These are phyloP conservation scores for Neurospora sp. DNA, from an alignment of 495 filamentous ascomycete species.

Conservation along the genomic window DNA sequence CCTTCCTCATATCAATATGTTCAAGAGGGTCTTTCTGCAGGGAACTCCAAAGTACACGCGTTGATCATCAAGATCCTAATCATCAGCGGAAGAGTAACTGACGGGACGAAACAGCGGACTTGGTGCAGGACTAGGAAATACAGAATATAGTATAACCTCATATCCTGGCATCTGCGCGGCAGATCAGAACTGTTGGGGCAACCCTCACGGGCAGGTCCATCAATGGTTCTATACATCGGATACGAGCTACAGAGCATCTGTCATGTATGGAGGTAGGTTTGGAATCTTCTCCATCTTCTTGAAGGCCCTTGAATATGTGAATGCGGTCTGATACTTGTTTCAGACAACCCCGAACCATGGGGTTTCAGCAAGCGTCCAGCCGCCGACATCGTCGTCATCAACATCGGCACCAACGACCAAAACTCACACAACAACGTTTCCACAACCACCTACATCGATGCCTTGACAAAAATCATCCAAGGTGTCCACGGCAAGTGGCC, in stretches of 20 bases:
- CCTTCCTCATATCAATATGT: neutral
- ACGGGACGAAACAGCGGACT: constrained; percentile 25
- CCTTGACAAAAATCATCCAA: constrained; percentile 49
- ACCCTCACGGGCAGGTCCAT: constrained; percentile 42
- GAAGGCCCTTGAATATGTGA: neutral
- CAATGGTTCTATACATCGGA: constrained; percentile 61
- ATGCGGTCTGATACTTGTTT: neutral
- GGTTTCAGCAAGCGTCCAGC: constrained; percentile 48
- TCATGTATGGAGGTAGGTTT: constrained; percentile 38
- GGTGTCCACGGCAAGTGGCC: constrained; percentile 53
- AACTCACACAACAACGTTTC: constrained; percentile 50
- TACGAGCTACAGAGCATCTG: constrained; percentile 38
- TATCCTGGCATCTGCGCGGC: constrained; percentile 52
- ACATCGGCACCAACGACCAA: constrained; percentile 59
- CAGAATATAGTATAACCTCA: constrained; percentile 52
- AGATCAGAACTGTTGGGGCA: constrained; percentile 50
- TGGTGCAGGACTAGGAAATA: constrained; percentile 50
- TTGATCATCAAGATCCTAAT: too few species aligned
- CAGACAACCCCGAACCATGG: constrained; percentile 47
- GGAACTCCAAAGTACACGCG: too few species aligned
- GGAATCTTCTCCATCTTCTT: neutral
- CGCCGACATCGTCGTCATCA: constrained; percentile 57
- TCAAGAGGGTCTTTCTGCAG: too few species aligned
- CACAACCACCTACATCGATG: constrained; percentile 39
- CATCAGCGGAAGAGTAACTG: neutral